A percentile compares a stretch with the other conserved stretches of the same genome.
Evolutionary conservation across 441 rosid species (phyloP).

Genomic region (Populus hybrid): DNA sequence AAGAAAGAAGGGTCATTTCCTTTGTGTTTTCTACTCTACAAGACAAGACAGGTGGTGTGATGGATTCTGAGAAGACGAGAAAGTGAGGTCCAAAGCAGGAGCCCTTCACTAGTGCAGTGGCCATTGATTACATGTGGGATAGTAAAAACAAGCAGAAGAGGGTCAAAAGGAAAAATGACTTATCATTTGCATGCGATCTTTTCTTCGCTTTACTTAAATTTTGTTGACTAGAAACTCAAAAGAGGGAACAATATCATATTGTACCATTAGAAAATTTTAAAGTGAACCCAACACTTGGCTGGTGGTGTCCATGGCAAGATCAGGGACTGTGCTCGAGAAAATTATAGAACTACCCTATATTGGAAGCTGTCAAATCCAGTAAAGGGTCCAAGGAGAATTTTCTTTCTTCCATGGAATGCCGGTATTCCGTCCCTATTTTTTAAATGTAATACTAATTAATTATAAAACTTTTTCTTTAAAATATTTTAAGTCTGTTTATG

Average conservation of each 20-base stretch:
- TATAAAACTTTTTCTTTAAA: no score
- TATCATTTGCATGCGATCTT: slow-evolving; percentile 8
- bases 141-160: slow-evolving; percentile 3
- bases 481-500: no score
- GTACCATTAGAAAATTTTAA: slow-evolving; percentile 3
- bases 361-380: background rate
- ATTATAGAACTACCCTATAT: background rate
- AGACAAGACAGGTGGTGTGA: slow-evolving; percentile 12
- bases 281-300: slow-evolving; percentile 8
- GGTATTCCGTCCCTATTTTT: no score
- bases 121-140: background rate
- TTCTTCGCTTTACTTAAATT: slow-evolving; percentile 17
- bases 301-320: slow-evolving; percentile 4
- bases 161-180: slow-evolving; percentile 22
- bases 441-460: no score
- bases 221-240: slow-evolving; percentile 18
- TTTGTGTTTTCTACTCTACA: background rate
- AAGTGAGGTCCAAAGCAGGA: background rate
- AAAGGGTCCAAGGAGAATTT: background rate
- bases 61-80: background rate
- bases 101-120: slow-evolving; percentile 7
- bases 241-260: slow-evolving; percentile 23
- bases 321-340: slow-evolving; percentile 13
- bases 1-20: slow-evolving; percentile 14
- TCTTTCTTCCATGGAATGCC: no score